phyloP scores from a whole-genome alignment of 2,329 filamentous ascomycete genomes.

The Dactylellina parvicollis region DNA sequence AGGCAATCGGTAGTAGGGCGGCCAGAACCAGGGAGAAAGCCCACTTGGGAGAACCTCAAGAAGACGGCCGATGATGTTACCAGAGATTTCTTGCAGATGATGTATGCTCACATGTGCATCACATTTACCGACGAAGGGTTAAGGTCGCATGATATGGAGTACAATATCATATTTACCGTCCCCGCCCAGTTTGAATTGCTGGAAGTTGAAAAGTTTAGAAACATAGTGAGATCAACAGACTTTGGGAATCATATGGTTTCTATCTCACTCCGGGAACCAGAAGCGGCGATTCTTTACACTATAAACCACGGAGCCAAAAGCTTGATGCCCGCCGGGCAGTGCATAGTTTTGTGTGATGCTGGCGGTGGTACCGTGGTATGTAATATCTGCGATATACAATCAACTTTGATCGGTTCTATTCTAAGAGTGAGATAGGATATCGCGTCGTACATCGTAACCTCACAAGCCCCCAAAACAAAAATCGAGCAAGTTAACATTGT shows the following conservation, averaged over 20 bases:
- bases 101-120: constrained; percentile 26
- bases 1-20: constrained; percentile 2
- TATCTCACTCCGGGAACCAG: constrained; percentile 37
- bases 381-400: neutral
- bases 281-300: constrained; percentile 40
- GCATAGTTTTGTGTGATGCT: constrained; percentile 46
- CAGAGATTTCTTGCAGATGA: constrained; percentile 26
- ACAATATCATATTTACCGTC: constrained; percentile 42
- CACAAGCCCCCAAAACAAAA: constrained; percentile 8
- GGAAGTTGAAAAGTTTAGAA: constrained; percentile 39
- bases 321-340: constrained; percentile 34
- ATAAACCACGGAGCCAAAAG: constrained; percentile 38
- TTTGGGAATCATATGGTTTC: constrained; percentile 27
- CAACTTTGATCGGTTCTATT: too few species aligned
- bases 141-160: constrained; percentile 35
- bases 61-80: constrained; percentile 40
- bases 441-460: constrained; percentile 34
- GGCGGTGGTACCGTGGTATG: constrained; percentile 48
- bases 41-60: constrained; percentile 34
- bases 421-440: constrained; percentile 38
- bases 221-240: constrained; percentile 18
- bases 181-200: constrained; percentile 40
- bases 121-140: constrained; percentile 39
- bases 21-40: neutral
- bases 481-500: constrained; percentile 49